Evolutionary conservation across 2,329 filamentous ascomycete species (phyloP).

Genomic region (Fusarium domesticum): DNA sequence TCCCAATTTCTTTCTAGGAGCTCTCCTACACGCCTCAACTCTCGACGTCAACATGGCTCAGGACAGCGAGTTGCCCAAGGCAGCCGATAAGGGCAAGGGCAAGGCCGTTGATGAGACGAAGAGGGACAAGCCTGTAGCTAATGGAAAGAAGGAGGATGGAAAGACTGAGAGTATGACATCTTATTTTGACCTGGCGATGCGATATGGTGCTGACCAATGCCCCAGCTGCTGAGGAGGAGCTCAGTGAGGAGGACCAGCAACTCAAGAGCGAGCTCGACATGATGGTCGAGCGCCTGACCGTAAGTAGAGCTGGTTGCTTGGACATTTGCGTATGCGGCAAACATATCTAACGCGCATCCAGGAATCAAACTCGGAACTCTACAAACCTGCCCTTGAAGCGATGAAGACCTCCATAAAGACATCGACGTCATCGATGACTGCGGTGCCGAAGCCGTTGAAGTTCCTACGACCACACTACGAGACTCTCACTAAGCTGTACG

Average conservation of each 20-base stretch:
- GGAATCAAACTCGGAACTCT: conserved; percentile 84
- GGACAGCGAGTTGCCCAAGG: conserved; percentile 81
- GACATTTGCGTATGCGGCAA: neutral
- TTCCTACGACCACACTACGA: conserved; percentile 97
- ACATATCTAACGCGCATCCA: conserved; percentile 37
- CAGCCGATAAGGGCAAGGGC: conserved; percentile 92
- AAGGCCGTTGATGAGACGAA: conserved; percentile 75
- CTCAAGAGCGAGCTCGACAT: conserved; percentile 97
- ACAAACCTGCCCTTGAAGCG: conserved; percentile 87
- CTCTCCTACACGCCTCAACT: conserved; percentile 28
- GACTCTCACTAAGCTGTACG: conserved; percentile 80
- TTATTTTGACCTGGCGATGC: conserved; percentile 7
- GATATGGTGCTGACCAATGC: conserved; percentile 21
- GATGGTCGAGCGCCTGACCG: conserved; percentile 92
- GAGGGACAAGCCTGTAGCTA: conserved; percentile 65
- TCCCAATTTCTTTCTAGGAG: conserved; percentile 20
- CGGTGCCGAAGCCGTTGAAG: conserved; percentile 96
- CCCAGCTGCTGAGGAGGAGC: conserved; percentile 66
- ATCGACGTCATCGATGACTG: conserved; percentile 98
- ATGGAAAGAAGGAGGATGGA: conserved; percentile 77
- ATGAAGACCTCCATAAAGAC: conserved; percentile 99
- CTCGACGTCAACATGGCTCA: conserved; percentile 72
- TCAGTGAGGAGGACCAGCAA: conserved; percentile 97
- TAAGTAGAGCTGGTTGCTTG: conserved; percentile 38
- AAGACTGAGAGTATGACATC: conserved; percentile 46